phyloP scores from a whole-genome alignment of 2,329 filamentous ascomycete genomes.

The Lachnellula hyalina region DNA sequence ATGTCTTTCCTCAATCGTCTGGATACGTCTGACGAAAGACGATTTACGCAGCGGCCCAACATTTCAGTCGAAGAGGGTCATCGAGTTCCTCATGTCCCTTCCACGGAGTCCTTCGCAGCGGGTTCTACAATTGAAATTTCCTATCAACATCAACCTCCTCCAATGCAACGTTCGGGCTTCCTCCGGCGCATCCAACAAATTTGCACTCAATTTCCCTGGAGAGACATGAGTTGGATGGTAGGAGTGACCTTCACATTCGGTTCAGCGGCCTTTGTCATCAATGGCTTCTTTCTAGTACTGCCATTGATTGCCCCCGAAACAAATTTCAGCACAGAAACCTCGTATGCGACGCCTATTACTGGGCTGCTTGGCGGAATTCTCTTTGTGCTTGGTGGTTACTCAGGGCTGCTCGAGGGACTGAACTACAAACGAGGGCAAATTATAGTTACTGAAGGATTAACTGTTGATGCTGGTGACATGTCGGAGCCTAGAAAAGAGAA shows the following conservation, averaged over 20 bases:
- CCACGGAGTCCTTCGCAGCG: neutral
- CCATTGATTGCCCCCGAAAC: conserved; percentile 14
- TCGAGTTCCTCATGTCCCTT: conserved; percentile 2
- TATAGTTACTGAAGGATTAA: conserved; percentile 8
- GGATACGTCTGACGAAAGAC: neutral
- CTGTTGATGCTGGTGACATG: conserved; percentile 4
- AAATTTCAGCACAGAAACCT: conserved; percentile 6
- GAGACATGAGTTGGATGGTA: conserved; percentile 18
- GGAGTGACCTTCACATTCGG: conserved; percentile 17
- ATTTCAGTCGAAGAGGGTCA: conserved; percentile 10
- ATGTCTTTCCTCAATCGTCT: conserved; percentile 11
- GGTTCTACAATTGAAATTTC: conserved; percentile 1
- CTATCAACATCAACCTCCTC: neutral
- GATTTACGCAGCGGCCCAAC: conserved; percentile 13
- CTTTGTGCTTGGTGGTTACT: conserved; percentile 17
- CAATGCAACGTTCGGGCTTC: conserved; percentile 2
- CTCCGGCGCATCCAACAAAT: conserved; percentile 11
- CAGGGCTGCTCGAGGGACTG: conserved; percentile 17
- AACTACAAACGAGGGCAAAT: conserved; percentile 15
- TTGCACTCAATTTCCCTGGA: conserved; percentile 16
- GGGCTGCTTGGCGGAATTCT: conserved; percentile 15
- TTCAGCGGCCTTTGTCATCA: conserved; percentile 19
- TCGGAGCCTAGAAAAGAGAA: neutral
- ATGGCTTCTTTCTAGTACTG: conserved; percentile 20
- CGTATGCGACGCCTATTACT: conserved; percentile 16